Conservation (phyloP, 1,139 yeast genomes). For the Debaryomycetaceae sp. region DNA sequence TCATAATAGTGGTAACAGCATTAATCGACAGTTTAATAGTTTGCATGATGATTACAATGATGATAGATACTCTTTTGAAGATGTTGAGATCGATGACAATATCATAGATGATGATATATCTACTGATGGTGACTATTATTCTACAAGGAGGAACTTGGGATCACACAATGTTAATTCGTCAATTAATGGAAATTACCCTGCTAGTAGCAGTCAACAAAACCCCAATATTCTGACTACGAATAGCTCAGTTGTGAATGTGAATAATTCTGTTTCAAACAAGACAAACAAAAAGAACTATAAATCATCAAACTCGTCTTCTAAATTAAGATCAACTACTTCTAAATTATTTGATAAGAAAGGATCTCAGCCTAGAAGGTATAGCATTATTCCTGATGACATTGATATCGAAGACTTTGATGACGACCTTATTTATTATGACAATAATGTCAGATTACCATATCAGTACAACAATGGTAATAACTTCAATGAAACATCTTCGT, state of each 20-base stretch:
- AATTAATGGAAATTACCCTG: slow-evolving; percentile 1
- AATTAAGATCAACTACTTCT: slow-evolving; percentile 64
- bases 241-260: not conserved
- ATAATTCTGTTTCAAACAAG: slow-evolving; percentile 23
- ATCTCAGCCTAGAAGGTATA: slow-evolving; percentile 66
- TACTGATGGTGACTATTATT: slow-evolving; percentile 27
- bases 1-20: slow-evolving; percentile 2
- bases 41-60: slow-evolving; percentile 11
- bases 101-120: slow-evolving; percentile 30
- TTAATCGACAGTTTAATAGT: slow-evolving; percentile 4
- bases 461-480: slow-evolving; percentile 16
- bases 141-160: slow-evolving; percentile 4
- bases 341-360: slow-evolving; percentile 70
- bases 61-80: slow-evolving; percentile 29
- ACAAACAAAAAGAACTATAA: slow-evolving; percentile 24
- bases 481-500: slow-evolving; percentile 31
- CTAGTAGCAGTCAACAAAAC: not conserved
- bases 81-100: slow-evolving; percentile 25
- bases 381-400: slow-evolving; percentile 67
- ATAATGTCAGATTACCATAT: slow-evolving; percentile 39
- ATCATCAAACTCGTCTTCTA: slow-evolving; percentile 34
- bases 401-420: slow-evolving; percentile 66
- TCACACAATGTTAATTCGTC: slow-evolving; percentile 11
- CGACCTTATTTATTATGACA: slow-evolving; percentile 48
- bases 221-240: not conserved